Evolutionary conservation across 106 monocot genomes (phyloP).

Genomic region (Phalaenopsis aphrodite): DNA sequence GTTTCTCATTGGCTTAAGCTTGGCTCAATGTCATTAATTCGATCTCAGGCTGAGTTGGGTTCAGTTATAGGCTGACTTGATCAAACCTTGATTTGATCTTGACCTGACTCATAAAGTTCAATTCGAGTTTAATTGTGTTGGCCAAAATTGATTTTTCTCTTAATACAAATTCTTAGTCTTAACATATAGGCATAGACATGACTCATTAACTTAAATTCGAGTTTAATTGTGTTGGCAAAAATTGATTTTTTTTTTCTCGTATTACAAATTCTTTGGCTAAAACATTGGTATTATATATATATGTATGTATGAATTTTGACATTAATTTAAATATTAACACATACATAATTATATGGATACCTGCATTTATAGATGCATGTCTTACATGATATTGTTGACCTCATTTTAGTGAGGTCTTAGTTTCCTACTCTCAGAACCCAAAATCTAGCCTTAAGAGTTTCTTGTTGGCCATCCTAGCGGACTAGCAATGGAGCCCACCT

Average conservation of each 20-base stretch:
- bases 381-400: no score
- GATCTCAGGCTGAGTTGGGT: background rate
- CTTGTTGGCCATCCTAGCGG: no score
- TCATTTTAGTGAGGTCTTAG: no score
- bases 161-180: background rate
- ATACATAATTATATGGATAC: background rate
- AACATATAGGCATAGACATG: background rate
- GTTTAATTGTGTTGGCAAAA: no score
- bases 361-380: background rate
- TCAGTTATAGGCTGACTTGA: background rate
- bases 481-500: no score
- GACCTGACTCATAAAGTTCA: no score
- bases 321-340: background rate
- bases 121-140: no score
- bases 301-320: background rate
- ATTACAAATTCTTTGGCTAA: no score
- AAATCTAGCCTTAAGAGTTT: no score
- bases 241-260: no score
- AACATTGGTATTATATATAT: background rate
- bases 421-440: no score
- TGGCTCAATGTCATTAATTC: background rate
- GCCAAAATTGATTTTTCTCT: background rate
- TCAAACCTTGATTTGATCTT: background rate
- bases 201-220: background rate
- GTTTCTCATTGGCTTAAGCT: background rate